These are phyloP conservation scores for Wickerhamiella azyma DNA, from an alignment of 805 yeast species.

Conservation along the genomic window DNA sequence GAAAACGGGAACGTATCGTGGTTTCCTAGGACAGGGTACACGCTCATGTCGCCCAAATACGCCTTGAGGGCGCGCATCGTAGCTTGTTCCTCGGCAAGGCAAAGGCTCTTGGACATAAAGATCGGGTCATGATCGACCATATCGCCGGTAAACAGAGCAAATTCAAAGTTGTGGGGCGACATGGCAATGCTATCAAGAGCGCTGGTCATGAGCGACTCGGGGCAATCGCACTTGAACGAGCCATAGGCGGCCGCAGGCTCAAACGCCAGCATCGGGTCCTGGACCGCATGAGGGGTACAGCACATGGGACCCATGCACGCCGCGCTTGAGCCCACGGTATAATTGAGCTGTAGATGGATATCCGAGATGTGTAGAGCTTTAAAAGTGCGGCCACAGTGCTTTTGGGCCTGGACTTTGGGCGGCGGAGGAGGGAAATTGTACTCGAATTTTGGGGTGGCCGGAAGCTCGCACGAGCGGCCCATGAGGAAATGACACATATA, in stretches of 20 bases:
- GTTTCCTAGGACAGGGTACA: conserved; percentile 52
- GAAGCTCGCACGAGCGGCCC: conserved; percentile 38
- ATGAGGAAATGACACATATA: conserved; percentile 46
- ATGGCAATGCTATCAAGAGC: conserved; percentile 35
- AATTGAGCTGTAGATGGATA: conserved; percentile 44
- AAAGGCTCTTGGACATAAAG: conserved; percentile 35
- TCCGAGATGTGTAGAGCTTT: conserved; percentile 56
- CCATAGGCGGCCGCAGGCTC: conserved; percentile 47
- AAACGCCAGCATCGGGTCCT: conserved; percentile 25
- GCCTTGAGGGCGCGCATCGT: conserved; percentile 41
- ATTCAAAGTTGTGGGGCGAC: conserved; percentile 34
- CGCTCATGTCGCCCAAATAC: conserved; percentile 38
- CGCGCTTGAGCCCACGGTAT: conserved; percentile 33
- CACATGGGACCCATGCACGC: conserved; percentile 41
- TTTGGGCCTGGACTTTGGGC: background rate
- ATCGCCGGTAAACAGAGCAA: conserved; percentile 61
- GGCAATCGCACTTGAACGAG: conserved; percentile 50
- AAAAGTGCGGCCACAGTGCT: conserved; percentile 28
- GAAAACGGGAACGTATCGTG: conserved; percentile 66
- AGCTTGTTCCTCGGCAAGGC: conserved; percentile 40
- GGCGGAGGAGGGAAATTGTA: conserved; percentile 24
- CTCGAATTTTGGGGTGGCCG: conserved; percentile 38
- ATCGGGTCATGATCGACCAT: conserved; percentile 50
- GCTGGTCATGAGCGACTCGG: conserved; percentile 46
- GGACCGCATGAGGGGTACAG: conserved; percentile 40